A percentile compares a stretch with the other conserved stretches of the same genome.
These are phyloP conservation scores for Chlamydomonas schloesseri DNA, from an alignment of 139 green algal species.

Conservation along the genomic window DNA sequence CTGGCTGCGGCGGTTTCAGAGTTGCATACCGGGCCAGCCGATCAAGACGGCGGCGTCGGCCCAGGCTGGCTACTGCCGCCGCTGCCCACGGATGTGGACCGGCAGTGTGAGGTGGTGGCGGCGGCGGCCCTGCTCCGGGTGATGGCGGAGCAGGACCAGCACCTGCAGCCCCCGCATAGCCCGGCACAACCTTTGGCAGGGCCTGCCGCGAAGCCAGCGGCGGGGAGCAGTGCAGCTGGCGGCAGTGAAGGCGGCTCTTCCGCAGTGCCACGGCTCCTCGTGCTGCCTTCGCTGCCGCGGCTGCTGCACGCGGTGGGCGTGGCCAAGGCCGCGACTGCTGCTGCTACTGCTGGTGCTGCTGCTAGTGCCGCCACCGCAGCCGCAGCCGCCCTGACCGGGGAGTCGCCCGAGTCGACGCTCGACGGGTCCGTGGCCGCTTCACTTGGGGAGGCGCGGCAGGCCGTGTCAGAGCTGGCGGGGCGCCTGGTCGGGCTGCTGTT, in stretches of 20 bases:
- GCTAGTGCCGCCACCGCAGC: no score
- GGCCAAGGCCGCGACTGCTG: background rate
- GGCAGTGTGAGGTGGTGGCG: background rate
- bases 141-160: background rate
- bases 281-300: background rate
- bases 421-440: background rate
- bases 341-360: background rate
- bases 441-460: background rate
- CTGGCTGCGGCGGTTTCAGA: conserved; percentile 1
- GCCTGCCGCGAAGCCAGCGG: background rate
- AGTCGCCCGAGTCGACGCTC: background rate
- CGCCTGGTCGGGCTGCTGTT: conserved; percentile 23
- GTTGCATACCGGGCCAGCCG: background rate
- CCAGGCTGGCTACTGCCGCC: no score
- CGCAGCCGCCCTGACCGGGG: no score
- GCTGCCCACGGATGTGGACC: no score
- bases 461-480: background rate
- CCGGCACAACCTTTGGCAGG: no score
- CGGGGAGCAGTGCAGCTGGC: no score
- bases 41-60: background rate
- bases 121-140: conserved; percentile 4
- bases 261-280: background rate
- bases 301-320: background rate
- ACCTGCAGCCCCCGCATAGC: no score
- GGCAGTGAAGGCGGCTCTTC: background rate